These are phyloP conservation scores for Circinella minor DNA, from an alignment of 371 early-diverging fungal species.

Conservation along the genomic window DNA sequence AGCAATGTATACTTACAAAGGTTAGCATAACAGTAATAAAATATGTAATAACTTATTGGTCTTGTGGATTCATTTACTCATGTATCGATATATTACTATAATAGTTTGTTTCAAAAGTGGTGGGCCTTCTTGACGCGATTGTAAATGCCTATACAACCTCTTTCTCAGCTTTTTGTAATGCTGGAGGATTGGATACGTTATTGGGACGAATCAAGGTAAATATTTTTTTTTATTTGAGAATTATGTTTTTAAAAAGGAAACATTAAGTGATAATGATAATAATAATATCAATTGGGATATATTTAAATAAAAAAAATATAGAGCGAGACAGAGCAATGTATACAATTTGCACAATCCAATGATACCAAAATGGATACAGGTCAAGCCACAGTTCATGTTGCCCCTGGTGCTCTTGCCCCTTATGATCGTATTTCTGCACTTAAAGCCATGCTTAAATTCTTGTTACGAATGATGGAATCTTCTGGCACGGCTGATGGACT, in stretches of 20 bases:
- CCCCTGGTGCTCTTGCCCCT: conserved; percentile 34
- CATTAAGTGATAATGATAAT: no score
- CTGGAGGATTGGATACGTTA: conserved; percentile 80
- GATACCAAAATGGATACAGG: conserved; percentile 42
- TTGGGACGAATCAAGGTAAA: conserved; percentile 76
- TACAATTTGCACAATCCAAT: conserved; percentile 31
- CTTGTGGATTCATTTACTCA: not conserved
- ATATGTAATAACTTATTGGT: no score
- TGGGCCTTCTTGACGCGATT: conserved; percentile 80
- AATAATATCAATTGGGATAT: not conserved
- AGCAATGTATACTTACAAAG: conserved; percentile 57
- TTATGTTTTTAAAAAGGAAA: no score
- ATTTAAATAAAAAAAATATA: conserved; percentile 9
- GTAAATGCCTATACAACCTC: conserved; percentile 78
- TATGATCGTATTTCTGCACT: conserved; percentile 69
- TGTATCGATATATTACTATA: not conserved
- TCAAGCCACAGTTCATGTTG: conserved; percentile 6
- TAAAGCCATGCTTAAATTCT: conserved; percentile 89
- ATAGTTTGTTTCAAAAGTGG: conserved; percentile 69
- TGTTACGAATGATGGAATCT: conserved; percentile 92
- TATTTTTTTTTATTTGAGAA: no score
- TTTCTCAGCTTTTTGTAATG: conserved; percentile 81
- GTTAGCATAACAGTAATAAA: conserved; percentile 26
- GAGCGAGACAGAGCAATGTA: conserved; percentile 58
- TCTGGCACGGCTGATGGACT: conserved; percentile 88